Evolutionary conservation across 1,284 basidiomycete genomes (phyloP).

Genomic region (Puccinia novopanici): DNA sequence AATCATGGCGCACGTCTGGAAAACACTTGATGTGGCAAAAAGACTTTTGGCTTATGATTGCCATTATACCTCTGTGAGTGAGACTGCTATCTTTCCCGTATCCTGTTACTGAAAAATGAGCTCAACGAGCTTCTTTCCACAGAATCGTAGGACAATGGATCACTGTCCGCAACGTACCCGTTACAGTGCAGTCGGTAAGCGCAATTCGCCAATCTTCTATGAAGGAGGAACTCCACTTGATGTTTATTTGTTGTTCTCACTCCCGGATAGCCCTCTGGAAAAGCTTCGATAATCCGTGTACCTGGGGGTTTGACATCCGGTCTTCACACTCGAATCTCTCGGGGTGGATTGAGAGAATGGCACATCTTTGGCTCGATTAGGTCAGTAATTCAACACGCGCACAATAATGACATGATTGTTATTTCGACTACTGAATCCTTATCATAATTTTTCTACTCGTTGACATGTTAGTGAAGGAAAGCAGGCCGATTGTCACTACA

Average conservation of each 20-base stretch:
- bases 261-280: slow-evolving; percentile 28
- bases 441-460: no score
- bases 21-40: slow-evolving; percentile 67
- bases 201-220: no score
- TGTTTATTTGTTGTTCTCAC: no score
- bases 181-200: slow-evolving; percentile 35
- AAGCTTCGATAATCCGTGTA: slow-evolving; percentile 45
- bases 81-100: no score
- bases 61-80: slow-evolving; percentile 70
- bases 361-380: slow-evolving; percentile 51
- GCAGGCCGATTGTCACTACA: slow-evolving; percentile 44
- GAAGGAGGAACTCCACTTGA: no score
- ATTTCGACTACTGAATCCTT: no score
- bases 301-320: slow-evolving; percentile 50
- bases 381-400: no score
- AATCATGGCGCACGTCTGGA: slow-evolving; percentile 66
- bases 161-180: slow-evolving; percentile 49
- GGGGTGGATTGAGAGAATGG: slow-evolving; percentile 48
- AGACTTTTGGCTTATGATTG: slow-evolving; percentile 72
- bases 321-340: slow-evolving; percentile 44
- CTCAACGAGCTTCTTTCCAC: background rate
- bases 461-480: no score
- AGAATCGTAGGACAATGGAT: slow-evolving; percentile 49
- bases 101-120: no score
- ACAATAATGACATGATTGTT: no score